Conservation (phyloP, 371 early-diverging fungal genomes). For the Rhizopus stolonifer region DNA sequence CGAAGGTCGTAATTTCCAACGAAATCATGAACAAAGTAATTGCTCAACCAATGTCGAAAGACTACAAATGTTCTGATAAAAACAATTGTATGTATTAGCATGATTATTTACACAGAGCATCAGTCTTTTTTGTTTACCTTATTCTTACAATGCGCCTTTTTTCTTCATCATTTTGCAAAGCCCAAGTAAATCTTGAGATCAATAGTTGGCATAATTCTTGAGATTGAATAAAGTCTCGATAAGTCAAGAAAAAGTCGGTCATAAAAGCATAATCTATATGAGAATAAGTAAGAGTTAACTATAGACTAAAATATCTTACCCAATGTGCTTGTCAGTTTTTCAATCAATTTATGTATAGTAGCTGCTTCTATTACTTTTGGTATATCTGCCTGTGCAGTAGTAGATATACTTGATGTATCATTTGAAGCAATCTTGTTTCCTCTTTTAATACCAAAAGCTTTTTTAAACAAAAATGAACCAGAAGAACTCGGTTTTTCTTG, state of each 20-base stretch:
- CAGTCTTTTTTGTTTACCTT: conserved; percentile 32
- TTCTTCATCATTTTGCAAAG: conserved; percentile 54
- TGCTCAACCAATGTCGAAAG: conserved; percentile 67
- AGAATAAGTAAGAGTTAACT: neutral
- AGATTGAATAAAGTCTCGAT: conserved; percentile 62
- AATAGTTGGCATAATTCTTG: conserved; percentile 56
- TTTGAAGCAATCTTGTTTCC: conserved; percentile 10
- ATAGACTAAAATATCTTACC: conserved; percentile 24
- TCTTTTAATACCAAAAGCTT: conserved; percentile 25
- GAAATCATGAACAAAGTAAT: conserved; percentile 69
- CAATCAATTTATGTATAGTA: conserved; percentile 61
- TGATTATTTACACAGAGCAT: too few relatives aligned
- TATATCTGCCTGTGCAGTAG: conserved; percentile 8
- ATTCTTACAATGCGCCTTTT: conserved; percentile 60
- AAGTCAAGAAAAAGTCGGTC: conserved; percentile 73
- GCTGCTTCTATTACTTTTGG: conserved; percentile 61
- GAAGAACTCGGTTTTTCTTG: neutral
- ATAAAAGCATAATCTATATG: conserved; percentile 64
- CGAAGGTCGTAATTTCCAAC: conserved; percentile 49
- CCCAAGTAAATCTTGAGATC: conserved; percentile 62
- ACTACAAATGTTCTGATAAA: conserved; percentile 70
- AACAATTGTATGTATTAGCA: too few relatives aligned
- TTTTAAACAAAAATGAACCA: conserved; percentile 23
- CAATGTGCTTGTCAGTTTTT: conserved; percentile 59
- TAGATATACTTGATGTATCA: conserved; percentile 1